Evolutionary conservation across 2,329 filamentous ascomycete genomes (phyloP).

Genomic region (Ophiostoma quercus): DNA sequence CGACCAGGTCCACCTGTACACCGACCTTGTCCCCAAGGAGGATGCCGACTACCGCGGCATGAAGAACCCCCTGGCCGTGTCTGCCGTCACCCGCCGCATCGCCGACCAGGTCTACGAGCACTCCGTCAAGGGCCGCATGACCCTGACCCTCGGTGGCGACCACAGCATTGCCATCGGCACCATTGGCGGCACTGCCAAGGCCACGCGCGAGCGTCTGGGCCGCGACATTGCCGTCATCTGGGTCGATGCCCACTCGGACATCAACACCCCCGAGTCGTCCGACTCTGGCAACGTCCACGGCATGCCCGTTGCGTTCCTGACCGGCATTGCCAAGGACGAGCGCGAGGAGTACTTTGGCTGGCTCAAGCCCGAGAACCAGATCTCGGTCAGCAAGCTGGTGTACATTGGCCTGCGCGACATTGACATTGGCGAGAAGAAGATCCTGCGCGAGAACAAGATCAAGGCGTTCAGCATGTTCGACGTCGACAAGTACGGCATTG

Average conservation of each 20-base stretch:
- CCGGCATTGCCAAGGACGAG: slow-evolving; percentile 73
- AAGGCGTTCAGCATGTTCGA: slow-evolving; percentile 99
- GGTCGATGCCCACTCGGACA: slow-evolving; percentile 97
- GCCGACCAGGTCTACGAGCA: slow-evolving; percentile 82
- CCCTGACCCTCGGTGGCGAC: slow-evolving; percentile 90
- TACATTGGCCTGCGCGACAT: slow-evolving; percentile 96
- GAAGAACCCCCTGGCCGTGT: slow-evolving; percentile 88
- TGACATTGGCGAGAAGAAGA: slow-evolving; percentile 87
- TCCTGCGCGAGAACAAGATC: slow-evolving; percentile 81
- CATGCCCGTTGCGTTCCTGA: slow-evolving; percentile 92
- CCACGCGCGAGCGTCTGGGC: slow-evolving; percentile 72
- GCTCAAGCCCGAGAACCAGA: slow-evolving; percentile 66
- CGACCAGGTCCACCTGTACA: slow-evolving; percentile 73
- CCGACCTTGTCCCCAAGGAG: slow-evolving; percentile 61
- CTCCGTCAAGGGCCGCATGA: slow-evolving; percentile 74
- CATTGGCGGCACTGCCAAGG: slow-evolving; percentile 79
- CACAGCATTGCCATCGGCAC: slow-evolving; percentile 96
- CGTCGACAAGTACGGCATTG: slow-evolving; percentile 88
- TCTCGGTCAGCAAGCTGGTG: slow-evolving; percentile 78
- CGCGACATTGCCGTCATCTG: slow-evolving; percentile 88
- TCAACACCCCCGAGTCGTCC: slow-evolving; percentile 90
- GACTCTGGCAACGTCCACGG: slow-evolving; percentile 93
- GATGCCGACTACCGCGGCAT: slow-evolving; percentile 84
- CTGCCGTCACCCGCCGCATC: slow-evolving; percentile 74
- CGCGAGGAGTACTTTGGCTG: slow-evolving; percentile 82